phyloP scores from a whole-genome alignment of 2,329 filamentous ascomycete genomes.

The Botrytis medusae region DNA sequence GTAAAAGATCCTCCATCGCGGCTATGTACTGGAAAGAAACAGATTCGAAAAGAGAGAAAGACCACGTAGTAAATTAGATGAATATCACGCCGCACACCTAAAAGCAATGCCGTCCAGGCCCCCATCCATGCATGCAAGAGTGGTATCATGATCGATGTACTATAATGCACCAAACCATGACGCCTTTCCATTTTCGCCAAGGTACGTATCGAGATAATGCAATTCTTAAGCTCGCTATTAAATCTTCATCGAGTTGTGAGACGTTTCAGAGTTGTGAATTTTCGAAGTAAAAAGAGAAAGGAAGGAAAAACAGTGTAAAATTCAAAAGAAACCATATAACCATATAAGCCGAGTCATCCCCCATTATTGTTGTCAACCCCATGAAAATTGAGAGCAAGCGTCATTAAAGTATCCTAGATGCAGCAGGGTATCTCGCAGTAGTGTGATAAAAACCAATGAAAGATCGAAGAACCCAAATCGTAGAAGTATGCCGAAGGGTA shows the following conservation, averaged over 20 bases:
- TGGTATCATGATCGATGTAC: constrained; percentile 20
- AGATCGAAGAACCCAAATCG: constrained; percentile 12
- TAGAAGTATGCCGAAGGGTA: constrained; percentile 12
- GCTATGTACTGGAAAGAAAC: constrained; percentile 9
- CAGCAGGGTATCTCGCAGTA: constrained; percentile 14
- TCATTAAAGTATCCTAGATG: constrained; percentile 16
- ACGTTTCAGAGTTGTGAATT: constrained; percentile 3
- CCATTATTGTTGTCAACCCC: constrained; percentile 9
- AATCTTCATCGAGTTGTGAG: background rate
- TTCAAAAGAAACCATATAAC: background rate
- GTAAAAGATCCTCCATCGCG: constrained; percentile 5
- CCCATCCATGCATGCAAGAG: constrained; percentile 18
- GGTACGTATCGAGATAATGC: constrained; percentile 16
- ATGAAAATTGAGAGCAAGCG: constrained; percentile 10
- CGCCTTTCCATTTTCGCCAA: constrained; percentile 18
- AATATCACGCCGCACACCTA: constrained; percentile 18
- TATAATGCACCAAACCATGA: constrained; percentile 18
- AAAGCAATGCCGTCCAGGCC: constrained; percentile 17
- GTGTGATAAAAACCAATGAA: constrained; percentile 11
- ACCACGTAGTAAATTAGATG: constrained; percentile 10
- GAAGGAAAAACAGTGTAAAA: background rate
- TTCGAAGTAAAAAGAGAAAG: background rate
- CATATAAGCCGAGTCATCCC: constrained; percentile 5
- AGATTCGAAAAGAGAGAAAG: background rate
- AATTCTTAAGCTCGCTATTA: constrained; percentile 2